phyloP scores from a whole-genome alignment of 163 green algal species.

The Volvox carteri region DNA sequence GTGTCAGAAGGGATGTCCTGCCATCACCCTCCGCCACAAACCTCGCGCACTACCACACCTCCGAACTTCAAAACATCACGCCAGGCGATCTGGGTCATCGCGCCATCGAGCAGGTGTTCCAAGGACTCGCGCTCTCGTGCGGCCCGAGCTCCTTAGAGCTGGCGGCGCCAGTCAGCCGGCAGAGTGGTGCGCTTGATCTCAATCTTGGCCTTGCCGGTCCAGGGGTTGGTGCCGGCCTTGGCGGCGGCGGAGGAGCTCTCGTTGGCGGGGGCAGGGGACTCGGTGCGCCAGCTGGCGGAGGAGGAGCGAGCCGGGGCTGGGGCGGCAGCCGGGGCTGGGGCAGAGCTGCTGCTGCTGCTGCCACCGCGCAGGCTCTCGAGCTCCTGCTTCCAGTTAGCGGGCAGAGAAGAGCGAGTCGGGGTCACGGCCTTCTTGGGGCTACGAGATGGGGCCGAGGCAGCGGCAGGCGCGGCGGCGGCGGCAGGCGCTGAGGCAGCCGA shows the following conservation, averaged over 20 bases:
- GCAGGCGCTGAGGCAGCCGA: background rate
- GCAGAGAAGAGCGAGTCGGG: slow-evolving; percentile 41
- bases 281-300: slow-evolving; percentile 46
- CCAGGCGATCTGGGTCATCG: background rate
- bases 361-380: slow-evolving; percentile 47
- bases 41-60: too few species aligned
- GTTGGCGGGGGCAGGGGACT: background rate
- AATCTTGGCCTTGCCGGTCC: slow-evolving; percentile 49
- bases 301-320: slow-evolving; percentile 37
- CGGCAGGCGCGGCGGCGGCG: background rate
- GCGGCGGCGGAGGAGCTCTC: background rate
- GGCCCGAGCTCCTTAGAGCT: too few species aligned
- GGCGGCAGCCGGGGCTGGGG: background rate
- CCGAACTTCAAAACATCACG: background rate
- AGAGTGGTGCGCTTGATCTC: slow-evolving; percentile 57
- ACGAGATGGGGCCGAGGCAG: slow-evolving; percentile 15
- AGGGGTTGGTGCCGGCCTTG: slow-evolving; percentile 52
- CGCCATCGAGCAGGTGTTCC: too few species aligned
- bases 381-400: slow-evolving; percentile 59
- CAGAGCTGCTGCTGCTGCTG: too few species aligned
- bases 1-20: too few species aligned
- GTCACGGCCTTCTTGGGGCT: slow-evolving; percentile 44
- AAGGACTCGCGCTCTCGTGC: too few species aligned
- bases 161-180: slow-evolving; percentile 54
- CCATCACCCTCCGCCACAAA: too few species aligned